These are phyloP conservation scores for Globisporangium cylindrosporum DNA, from an alignment of 352 stramenopile species.

Conservation along the genomic window DNA sequence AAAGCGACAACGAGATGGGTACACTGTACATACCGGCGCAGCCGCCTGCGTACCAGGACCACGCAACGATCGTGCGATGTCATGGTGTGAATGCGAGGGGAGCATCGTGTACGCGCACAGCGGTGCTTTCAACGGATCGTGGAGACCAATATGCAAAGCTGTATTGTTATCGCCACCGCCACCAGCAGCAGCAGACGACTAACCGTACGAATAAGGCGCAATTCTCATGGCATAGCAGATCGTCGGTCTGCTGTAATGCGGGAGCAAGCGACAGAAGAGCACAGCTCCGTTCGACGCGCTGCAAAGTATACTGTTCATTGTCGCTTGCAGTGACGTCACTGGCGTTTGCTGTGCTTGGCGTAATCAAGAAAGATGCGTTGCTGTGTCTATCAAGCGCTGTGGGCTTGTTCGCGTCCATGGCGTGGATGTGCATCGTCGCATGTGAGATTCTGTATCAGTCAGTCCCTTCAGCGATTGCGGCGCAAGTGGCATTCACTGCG, in stretches of 20 bases:
- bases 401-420: slow-evolving; percentile 9
- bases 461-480: slow-evolving; percentile 9
- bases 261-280: neutral
- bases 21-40: neutral
- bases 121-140: neutral
- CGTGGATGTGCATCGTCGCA: slow-evolving; percentile 11
- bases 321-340: slow-evolving; percentile 1
- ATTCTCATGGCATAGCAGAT: neutral
- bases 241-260: neutral
- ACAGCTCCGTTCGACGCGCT: neutral
- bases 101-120: slow-evolving; percentile 14
- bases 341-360: neutral
- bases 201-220: neutral
- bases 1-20: neutral
- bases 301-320: slow-evolving; percentile 8
- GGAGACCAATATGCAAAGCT: neutral
- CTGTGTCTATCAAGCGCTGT: slow-evolving; percentile 10
- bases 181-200: neutral
- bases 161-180: slow-evolving; percentile 18
- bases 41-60: neutral
- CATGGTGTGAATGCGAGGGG: slow-evolving; percentile 9
- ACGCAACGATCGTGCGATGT: slow-evolving; percentile 10
- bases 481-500: slow-evolving; percentile 4
- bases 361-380: neutral
- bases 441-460: slow-evolving; percentile 3